Base-by-base conservation (phyloP, 352 stramenopile species). In the Phytophthora sansomeana region DNA sequence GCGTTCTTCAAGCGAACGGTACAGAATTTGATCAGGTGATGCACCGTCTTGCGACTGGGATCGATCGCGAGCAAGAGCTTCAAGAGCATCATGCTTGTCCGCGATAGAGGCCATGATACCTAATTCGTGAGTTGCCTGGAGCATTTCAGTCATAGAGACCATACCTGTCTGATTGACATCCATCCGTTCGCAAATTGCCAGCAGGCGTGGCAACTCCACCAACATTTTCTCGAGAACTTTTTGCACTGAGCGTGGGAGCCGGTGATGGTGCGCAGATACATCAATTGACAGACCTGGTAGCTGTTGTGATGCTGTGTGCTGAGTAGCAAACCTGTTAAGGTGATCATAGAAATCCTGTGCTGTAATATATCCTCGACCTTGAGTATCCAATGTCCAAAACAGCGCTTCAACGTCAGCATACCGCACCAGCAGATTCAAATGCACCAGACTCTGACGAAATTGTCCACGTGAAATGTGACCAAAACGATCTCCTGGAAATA, bases 141-240 rank as follows among this genome's bases (percentile, higher is more conserved):
- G 66, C 30, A 92, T 60, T 55, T 88, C 73, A 5, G 63, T 74
- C 6, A 65, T 70, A 0, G 77, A 78, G 26, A 92, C 38, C n/a
- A 65, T 63, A 0, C 81, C 77, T 9, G 65, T 85, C n/a, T 75
- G 74, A 2, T 77, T 62, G 1, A 56, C 29, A 59, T 90, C 83
- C 30, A 69, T 78, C 11, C 72, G 70, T 50, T 88, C 55, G 39
- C 79, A 92, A 28, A 87, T 83, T 16, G 71, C 43, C n/a, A 80
- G 33, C 3, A 92, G 52, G 10, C 59, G 59, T 4, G 78, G 66
- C 6, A 85, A 58, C 8, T 89, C 67, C 1, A 77, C 43, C 9
- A 91, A 54, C 82, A 93, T 89, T 36, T 71, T 79, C 41, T 93
- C 84, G 9, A 91, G 67, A 30, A 91, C 76, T 52, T 93, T 93